phyloP scores from a whole-genome alignment of 2,329 filamentous ascomycete species.

The Fusarium sp. region DNA sequence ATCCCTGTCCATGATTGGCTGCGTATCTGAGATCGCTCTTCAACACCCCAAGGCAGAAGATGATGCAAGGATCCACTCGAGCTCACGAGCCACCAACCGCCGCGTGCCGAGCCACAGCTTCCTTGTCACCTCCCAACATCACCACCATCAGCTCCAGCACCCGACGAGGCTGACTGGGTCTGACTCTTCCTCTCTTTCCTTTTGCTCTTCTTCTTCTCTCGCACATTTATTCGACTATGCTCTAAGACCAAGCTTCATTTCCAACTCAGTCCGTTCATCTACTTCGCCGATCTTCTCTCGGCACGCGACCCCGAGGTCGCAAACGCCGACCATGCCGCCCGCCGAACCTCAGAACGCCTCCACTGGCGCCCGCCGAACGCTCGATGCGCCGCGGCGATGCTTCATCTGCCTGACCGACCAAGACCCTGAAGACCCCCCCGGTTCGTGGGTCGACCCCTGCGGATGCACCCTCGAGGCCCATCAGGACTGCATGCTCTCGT shows the following conservation, averaged over 20 bases:
- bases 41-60: constrained; percentile 17
- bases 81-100: constrained; percentile 19
- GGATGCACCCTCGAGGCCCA: constrained; percentile 92
- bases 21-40: background rate
- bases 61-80: constrained; percentile 37
- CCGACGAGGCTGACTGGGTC: constrained; percentile 11
- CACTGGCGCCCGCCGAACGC: constrained; percentile 4
- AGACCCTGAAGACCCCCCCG: constrained; percentile 59
- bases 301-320: constrained; percentile 31
- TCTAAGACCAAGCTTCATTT: constrained; percentile 1
- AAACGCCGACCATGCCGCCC: constrained; percentile 20
- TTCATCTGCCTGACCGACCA: constrained; percentile 74
- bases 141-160: constrained; percentile 14
- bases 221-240: constrained; percentile 12
- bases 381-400: constrained; percentile 60
- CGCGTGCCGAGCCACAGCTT: constrained; percentile 14
- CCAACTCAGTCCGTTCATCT: background rate
- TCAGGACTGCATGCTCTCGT: constrained; percentile 88
- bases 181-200: background rate
- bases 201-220: background rate
- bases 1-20: constrained; percentile 16
- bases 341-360: constrained; percentile 21
- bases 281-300: background rate
- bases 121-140: constrained; percentile 14
- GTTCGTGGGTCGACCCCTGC: constrained; percentile 86